Evolutionary conservation across 305 asterid genomes (phyloP).

Genomic region (Fraxinus baroniana): DNA sequence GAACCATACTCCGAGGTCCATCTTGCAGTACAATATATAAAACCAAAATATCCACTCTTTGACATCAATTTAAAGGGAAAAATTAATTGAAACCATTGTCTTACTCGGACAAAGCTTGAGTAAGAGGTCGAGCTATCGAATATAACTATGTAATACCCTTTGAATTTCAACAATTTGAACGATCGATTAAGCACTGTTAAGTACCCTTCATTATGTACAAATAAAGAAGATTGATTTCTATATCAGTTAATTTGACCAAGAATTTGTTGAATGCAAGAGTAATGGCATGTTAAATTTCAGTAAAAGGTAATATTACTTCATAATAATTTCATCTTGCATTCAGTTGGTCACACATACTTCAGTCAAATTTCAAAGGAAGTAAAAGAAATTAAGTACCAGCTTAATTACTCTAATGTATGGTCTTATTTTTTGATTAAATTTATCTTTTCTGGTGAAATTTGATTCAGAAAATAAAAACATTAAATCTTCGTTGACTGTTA

Average conservation of each 20-base stretch:
- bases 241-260: background rate
- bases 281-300: background rate
- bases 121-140: background rate
- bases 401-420: no score
- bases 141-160: background rate
- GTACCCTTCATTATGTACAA: background rate
- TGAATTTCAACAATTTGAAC: background rate
- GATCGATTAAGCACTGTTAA: background rate
- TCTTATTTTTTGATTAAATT: no score
- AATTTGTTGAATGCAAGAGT: background rate
- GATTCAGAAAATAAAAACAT: background rate
- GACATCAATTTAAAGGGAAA: background rate
- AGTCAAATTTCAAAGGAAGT: background rate
- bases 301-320: background rate
- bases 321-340: background rate
- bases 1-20: background rate
- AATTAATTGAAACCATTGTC: background rate
- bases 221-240: background rate
- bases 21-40: background rate
- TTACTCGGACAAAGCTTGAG: background rate
- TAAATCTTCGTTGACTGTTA: background rate
- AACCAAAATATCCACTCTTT: no score
- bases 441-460: background rate
- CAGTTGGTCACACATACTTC: background rate
- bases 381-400: background rate